Percentiles rank a stretch among this genome's conserved stretches.
phyloP scores from a whole-genome alignment of 495 filamentous ascomycete species.

The Talaromyces stipitatus region DNA sequence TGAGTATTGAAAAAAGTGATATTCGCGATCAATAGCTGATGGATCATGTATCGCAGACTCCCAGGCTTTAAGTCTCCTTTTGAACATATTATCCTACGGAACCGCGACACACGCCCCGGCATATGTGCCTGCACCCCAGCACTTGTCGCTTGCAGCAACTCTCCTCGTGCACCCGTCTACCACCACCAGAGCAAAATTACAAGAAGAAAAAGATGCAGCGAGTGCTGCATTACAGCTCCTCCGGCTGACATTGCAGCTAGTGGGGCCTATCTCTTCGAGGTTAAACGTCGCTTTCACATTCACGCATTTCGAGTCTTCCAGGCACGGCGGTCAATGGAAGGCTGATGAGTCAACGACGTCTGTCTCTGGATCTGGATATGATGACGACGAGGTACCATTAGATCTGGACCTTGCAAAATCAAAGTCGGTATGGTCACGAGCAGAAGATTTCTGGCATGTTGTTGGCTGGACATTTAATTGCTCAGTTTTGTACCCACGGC shows the following conservation, averaged over 20 bases:
- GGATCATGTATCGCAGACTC: constrained; percentile 46
- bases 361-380: constrained; percentile 5
- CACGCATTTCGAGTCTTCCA: constrained; percentile 24
- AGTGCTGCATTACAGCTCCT: constrained; percentile 51
- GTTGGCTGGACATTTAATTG: constrained; percentile 95
- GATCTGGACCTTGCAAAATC: constrained; percentile 49
- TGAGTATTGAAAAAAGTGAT: no score
- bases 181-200: constrained; percentile 51
- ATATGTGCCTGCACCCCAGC: constrained; percentile 43
- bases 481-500: constrained; percentile 55
- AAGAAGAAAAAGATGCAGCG: constrained; percentile 44
- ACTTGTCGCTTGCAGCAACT: constrained; percentile 61
- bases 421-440: constrained; percentile 63
- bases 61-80: constrained; percentile 61
- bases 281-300: constrained; percentile 50
- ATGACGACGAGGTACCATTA: constrained; percentile 33
- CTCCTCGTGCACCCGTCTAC: constrained; percentile 63
- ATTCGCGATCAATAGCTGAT: no score
- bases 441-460: constrained; percentile 80
- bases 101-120: constrained; percentile 34
- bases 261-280: constrained; percentile 42
- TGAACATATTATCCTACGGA: constrained; percentile 54
- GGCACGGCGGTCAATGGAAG: constrained; percentile 24
- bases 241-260: constrained; percentile 41
- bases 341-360: constrained; percentile 14